Base-by-base conservation (phyloP, 1,139 yeast species). In the Eremothecium cymbalariae region DNA sequence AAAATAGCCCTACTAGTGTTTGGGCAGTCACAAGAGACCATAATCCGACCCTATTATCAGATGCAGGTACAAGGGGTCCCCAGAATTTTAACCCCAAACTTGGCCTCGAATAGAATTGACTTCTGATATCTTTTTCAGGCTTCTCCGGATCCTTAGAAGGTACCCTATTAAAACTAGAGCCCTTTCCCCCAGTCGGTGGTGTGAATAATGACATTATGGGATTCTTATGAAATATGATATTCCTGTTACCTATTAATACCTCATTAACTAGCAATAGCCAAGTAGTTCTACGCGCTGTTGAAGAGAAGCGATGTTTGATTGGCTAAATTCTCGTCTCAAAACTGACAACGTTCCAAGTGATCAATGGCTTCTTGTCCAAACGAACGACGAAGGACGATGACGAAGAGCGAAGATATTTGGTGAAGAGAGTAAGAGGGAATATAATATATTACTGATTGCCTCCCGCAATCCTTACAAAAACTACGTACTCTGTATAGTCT, bases 21-120 rank as follows among this genome's bases (percentile, higher is more conserved):
- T 76, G 83, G 2, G 67, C 41, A 0, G 68, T 68, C 4, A 74
- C 63, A 39, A 74, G 51, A 1, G 68, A 45, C 49, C 64, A 67
- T 2, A 75, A 50, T 0, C 77, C 80, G 4, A 65, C 59, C 18
- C 60, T 48, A 48, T 72, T 70, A 43, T 76, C 82, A 2, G 79
- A 64, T 0, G 81, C 77, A 2, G 83, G 83, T 1, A 73, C 77
- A 25, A 76, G 51, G 1, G 82, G 81, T 1, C 81, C 79, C 74
- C 78, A 72, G 25, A 73, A 50, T 43, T 59, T 60, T 30, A 76
- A 60, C 1, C 82, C 83, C 15, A 75, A 55, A 39, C 72, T 70
- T 6, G 82, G 83, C 39, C 68, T 55, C 18, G 50, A 39, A 34
- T 57, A 55, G 31, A 60, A 59, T 15, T 44, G 42, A 15, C 43